Percentiles rank a stretch among this genome's conserved stretches.
phyloP scores from a whole-genome alignment of 2,329 filamentous ascomycete species.

The Myriosclerotinia duriaeana region DNA sequence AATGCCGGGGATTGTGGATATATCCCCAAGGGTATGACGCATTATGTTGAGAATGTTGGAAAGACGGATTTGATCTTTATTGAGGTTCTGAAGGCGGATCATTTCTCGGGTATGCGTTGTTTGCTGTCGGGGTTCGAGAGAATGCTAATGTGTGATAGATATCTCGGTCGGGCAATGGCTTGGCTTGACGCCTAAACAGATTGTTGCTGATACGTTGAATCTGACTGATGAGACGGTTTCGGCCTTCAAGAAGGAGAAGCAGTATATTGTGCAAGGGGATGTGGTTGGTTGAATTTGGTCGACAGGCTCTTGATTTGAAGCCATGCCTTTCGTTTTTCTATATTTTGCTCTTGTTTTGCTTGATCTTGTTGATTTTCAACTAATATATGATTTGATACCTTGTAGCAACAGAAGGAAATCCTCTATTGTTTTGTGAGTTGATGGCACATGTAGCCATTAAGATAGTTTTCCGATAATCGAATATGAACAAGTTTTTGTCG shows the following conservation, averaged over 20 bases:
- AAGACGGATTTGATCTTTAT: constrained; percentile 73
- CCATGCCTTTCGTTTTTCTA: not conserved
- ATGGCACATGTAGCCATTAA: not conserved
- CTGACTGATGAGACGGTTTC: constrained; percentile 44
- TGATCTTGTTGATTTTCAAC: not conserved
- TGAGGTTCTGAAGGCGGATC: constrained; percentile 70
- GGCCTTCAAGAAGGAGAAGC: constrained; percentile 48
- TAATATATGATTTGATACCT: not conserved
- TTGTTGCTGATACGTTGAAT: constrained; percentile 57
- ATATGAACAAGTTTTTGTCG: not conserved
- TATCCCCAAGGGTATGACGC: constrained; percentile 73
- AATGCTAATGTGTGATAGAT: constrained; percentile 36
- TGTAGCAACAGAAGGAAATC: not conserved
- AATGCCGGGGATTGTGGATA: constrained; percentile 73
- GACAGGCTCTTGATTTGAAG: not conserved
- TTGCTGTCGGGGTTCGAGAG: not conserved
- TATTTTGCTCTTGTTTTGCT: too few species aligned
- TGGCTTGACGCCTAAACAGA: constrained; percentile 53
- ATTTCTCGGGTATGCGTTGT: constrained; percentile 49
- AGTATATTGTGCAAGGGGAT: constrained; percentile 45
- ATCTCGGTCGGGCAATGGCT: constrained; percentile 50
- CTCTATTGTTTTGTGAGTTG: not conserved
- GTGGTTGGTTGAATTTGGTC: constrained; percentile 4
- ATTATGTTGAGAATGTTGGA: constrained; percentile 81
- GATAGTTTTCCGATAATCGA: not conserved